Evolutionary conservation across 495 filamentous ascomycete genomes (phyloP), one percentile per base, ranked within the genome.

Genomic region (Penicillium parvum): DNA sequence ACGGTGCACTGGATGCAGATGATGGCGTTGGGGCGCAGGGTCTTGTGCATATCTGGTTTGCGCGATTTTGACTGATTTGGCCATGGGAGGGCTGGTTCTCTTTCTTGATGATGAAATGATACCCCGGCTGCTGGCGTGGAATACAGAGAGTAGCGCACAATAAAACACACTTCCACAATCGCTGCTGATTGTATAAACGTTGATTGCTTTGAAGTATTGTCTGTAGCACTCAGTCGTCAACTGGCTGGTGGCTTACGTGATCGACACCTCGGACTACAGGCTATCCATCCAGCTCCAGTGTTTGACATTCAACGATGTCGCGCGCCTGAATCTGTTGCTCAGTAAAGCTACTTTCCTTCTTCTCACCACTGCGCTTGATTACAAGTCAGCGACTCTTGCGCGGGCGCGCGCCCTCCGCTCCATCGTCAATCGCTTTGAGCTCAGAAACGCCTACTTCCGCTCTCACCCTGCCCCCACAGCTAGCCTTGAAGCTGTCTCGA

Each of bases 81-180:
- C 33, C 20, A 40, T 38, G 42, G 20, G 47, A 34, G 44, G 53
- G 50, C 46, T 50, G 50, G 46, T 44, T 53, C 43, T 50, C 27
- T 47, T 53, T 47, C 55, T 51, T 37, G 41, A 52, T 47, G 38
- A 57, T 50, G 45, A 56, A 25, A 61, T 61, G 58, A 61, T 61
- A 59, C 55, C 55, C 55, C 55, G 30, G 46, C 23, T 48, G 47
- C 26, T 32, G 34, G n/a, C 19, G 16, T 25, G 20, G n/a, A n/a
- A n/a, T n/a, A n/a, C n/a, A n/a, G n/a, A n/a, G n/a, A n/a, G n/a
- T n/a, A n/a, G n/a, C n/a, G n/a, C n/a, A n/a, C n/a, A n/a, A n/a
- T n/a, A n/a, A 23, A 33, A 14, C 25, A 38, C 40, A 30, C 18
- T 29, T 7, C 28, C 35, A 32, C n/a, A 33, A n/a, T n/a, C n/a